Evolutionary conservation across 23 red algal genomes (phyloP).

Genomic region (Gracilaria domingensis): DNA sequence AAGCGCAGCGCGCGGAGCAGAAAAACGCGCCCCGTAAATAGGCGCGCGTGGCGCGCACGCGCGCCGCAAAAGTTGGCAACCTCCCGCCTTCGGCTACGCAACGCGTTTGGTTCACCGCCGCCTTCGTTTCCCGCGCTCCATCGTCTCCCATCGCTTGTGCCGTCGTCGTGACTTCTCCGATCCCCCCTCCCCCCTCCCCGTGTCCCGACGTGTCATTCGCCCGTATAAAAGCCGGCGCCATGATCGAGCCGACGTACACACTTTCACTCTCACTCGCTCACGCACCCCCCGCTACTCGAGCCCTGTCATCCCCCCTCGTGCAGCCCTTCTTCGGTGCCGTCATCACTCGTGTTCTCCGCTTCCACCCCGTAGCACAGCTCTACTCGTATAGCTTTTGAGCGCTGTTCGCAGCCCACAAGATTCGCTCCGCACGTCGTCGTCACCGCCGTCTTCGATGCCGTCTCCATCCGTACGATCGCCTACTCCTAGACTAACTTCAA

Average conservation of each 20-base stretch:
- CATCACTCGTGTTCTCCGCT: conserved; percentile 3
- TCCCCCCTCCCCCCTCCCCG: not conserved
- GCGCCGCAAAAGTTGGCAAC: not conserved
- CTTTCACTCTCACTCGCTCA: conserved; percentile 10
- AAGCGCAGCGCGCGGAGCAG: not conserved
- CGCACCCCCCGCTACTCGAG: not conserved
- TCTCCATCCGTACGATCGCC: not conserved
- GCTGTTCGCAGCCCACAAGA: not conserved
- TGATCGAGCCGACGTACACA: not conserved
- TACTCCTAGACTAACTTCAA: not conserved
- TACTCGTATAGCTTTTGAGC: not conserved
- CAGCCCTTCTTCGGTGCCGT: not conserved
- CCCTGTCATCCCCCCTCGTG: not conserved
- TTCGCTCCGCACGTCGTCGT: not conserved
- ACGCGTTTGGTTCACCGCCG: not conserved
- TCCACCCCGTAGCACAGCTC: not conserved
- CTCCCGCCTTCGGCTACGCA: not conserved
- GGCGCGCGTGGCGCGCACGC: not conserved
- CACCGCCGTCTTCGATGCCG: not conserved
- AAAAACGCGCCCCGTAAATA: not conserved
- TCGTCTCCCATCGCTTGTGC: not conserved
- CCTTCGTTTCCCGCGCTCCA: conserved; percentile 5
- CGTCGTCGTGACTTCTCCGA: no score
- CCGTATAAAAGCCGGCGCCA: not conserved
- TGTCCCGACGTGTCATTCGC: not conserved